These are phyloP conservation scores for Salix caprea DNA, from an alignment of 345 rosid species.

Conservation along the genomic window DNA sequence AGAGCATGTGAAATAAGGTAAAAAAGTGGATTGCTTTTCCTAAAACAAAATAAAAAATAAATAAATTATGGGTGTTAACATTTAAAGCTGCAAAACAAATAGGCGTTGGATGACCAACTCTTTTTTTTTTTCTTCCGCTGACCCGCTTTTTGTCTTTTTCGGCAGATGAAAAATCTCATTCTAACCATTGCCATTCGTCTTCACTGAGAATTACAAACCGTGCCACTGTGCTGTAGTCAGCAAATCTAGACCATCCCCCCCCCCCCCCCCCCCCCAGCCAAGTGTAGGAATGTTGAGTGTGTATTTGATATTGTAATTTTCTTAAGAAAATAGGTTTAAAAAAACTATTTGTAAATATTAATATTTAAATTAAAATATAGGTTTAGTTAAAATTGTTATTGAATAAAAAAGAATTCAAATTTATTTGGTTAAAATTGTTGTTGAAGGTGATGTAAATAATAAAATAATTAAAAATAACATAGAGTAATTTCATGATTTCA, in stretches of 20 bases:
- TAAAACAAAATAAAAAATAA: background rate
- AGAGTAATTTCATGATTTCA: too few species aligned
- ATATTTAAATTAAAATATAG: too few species aligned
- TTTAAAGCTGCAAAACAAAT: constrained; percentile 33
- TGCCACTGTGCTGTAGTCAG: constrained; percentile 21
- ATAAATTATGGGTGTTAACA: background rate
- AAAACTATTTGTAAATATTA: too few species aligned
- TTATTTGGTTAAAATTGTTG: too few species aligned
- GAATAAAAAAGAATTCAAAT: too few species aligned
- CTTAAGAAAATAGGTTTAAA: too few species aligned
- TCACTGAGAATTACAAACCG: constrained; percentile 2
- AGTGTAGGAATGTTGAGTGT: too few species aligned
- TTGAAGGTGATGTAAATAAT: too few species aligned
- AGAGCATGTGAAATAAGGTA: background rate
- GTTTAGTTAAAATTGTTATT: too few species aligned
- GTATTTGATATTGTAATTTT: too few species aligned
- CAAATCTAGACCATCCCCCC: background rate
- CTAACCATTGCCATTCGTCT: background rate
- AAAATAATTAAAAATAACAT: too few species aligned
- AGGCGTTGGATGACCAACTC: constrained; percentile 24
- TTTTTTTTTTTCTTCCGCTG: constrained; percentile 28
- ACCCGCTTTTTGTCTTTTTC: constrained; percentile 40
- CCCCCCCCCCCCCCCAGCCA: too few species aligned
- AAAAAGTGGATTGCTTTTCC: constrained; percentile 8
- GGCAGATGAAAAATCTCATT: background rate